These are phyloP conservation scores for Shiraia bambusicola DNA, from an alignment of 2,329 filamentous ascomycete genomes.

Conservation along the genomic window DNA sequence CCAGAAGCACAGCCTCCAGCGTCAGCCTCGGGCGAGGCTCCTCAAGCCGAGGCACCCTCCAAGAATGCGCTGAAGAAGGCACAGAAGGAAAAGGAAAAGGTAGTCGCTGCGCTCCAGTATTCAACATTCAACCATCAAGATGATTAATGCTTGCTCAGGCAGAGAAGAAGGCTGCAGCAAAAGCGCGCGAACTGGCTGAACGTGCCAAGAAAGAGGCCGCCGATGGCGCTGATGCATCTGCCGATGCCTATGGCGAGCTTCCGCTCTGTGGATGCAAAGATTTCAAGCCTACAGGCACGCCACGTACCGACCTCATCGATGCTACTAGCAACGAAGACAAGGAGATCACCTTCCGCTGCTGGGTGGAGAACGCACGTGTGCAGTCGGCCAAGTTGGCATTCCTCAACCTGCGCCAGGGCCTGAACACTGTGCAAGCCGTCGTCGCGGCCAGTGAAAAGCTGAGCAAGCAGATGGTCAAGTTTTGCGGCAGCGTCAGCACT, in stretches of 20 bases:
- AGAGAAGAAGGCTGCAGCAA: slow-evolving; percentile 45
- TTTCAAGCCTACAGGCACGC: slow-evolving; percentile 54
- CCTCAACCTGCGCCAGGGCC: slow-evolving; percentile 75
- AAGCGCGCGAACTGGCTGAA: slow-evolving; percentile 54
- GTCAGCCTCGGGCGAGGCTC: slow-evolving; percentile 21
- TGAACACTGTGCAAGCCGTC: slow-evolving; percentile 81
- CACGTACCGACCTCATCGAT: slow-evolving; percentile 60
- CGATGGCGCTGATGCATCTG: slow-evolving; percentile 65
- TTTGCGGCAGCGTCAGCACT: slow-evolving; percentile 69
- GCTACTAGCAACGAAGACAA: slow-evolving; percentile 41
- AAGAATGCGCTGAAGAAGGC: slow-evolving; percentile 48
- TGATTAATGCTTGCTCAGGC: slow-evolving; percentile 29
- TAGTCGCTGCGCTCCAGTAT: slow-evolving; percentile 1
- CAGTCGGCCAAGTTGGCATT: slow-evolving; percentile 93
- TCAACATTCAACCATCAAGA: neutral
- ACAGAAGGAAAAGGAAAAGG: slow-evolving; percentile 47
- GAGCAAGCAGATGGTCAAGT: slow-evolving; percentile 95
- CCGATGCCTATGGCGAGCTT: slow-evolving; percentile 77
- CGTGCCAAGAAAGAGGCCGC: slow-evolving; percentile 60
- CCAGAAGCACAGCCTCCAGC: slow-evolving; percentile 18
- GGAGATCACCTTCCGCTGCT: slow-evolving; percentile 71
- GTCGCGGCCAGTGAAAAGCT: slow-evolving; percentile 61
- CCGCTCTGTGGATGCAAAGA: slow-evolving; percentile 58
- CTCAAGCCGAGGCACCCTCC: slow-evolving; percentile 33
- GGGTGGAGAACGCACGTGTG: slow-evolving; percentile 82